Evolutionary conservation across 78 protist genomes (phyloP).

Genomic region (Dictyostelium purpureum): DNA sequence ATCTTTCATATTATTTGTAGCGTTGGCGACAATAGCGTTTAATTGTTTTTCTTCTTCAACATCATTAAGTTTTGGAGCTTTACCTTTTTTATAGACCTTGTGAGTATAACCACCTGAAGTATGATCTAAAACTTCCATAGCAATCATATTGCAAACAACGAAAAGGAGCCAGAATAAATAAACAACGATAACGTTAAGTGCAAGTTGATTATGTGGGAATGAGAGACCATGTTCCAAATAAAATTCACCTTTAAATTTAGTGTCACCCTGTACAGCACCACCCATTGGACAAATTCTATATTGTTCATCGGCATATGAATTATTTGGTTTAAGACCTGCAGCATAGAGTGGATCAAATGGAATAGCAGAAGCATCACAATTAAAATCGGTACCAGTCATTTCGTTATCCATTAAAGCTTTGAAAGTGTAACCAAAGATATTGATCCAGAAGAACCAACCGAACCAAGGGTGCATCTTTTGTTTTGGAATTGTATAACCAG

Average conservation of each 20-base stretch:
- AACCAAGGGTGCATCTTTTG: slow-evolving; percentile 75
- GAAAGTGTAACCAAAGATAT: slow-evolving; percentile 41
- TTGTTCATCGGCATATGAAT: slow-evolving; percentile 9
- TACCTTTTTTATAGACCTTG: slow-evolving; percentile 75
- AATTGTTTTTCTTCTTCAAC: slow-evolving; percentile 26
- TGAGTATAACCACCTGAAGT: slow-evolving; percentile 77
- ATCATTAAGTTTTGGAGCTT: slow-evolving; percentile 76
- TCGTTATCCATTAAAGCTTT: slow-evolving; percentile 52
- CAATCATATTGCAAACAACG: slow-evolving; percentile 19
- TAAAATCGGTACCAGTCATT: neutral
- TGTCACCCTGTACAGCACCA: slow-evolving; percentile 21
- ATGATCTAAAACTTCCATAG: slow-evolving; percentile 66
- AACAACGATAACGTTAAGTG: slow-evolving; percentile 6
- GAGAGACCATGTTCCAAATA: neutral
- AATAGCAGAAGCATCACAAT: slow-evolving; percentile 19
- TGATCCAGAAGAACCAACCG: slow-evolving; percentile 49
- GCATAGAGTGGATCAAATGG: slow-evolving; percentile 24
- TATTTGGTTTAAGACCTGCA: neutral
- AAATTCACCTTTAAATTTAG: neutral
- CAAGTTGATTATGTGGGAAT: neutral
- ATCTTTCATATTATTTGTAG: slow-evolving; percentile 47
- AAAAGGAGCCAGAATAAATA: slow-evolving; percentile 44
- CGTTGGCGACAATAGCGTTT: slow-evolving; percentile 50
- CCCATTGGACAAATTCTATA: slow-evolving; percentile 43
- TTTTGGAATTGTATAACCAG: slow-evolving; percentile 36